Evolutionary conservation across 2,329 filamentous ascomycete species (phyloP), one percentile per base, ranked within the genome.

Genomic region (Beauveria sp.): DNA sequence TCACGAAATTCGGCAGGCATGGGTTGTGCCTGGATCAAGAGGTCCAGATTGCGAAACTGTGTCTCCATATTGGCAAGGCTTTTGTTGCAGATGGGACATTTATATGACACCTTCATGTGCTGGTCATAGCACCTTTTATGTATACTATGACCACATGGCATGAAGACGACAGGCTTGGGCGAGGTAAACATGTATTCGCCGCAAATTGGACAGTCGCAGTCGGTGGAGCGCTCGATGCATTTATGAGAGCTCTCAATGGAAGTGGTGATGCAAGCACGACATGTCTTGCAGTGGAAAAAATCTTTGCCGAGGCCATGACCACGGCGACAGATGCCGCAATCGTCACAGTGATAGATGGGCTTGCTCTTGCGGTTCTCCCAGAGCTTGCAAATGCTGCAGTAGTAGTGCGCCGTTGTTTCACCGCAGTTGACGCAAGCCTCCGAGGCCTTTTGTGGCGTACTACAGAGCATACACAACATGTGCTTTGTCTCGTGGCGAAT

Each of bases 281-380:
- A 99, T 68, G 86, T 93, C 88, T 96, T 96, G 88, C 95, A 99
- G 74, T 99, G 95, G 70, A 96, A 93, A 72, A 96, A 99, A 72
- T 99, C 95, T 71, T 96, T 98, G 4, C 95, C 93, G 34, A 99
- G 78, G 1, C 95, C 95, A 72, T 91, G 85, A 1, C 95, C 95
- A 62, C 93, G 87, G 62, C 95, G 85, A 72, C 95, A 99, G 64
- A 99, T 96, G 5, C 95, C 95, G 73, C 95, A 99, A 70, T 98
- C 95, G 69, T 87, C 84, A 73, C 95, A 99, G 72, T 99, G 95
- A 71, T 99, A 99, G 62, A 98, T 96, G 66, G 88, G 89, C 73
- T 96, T 97, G 66, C 86, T 87, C 60, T 86, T 85, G 67, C 97
- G 90, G 70, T 98, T 92, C 70, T 98, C 93, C 95, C 95, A 99